Conservation (phyloP, 208 protist genomes). For the Leishmania amazonensis region DNA sequence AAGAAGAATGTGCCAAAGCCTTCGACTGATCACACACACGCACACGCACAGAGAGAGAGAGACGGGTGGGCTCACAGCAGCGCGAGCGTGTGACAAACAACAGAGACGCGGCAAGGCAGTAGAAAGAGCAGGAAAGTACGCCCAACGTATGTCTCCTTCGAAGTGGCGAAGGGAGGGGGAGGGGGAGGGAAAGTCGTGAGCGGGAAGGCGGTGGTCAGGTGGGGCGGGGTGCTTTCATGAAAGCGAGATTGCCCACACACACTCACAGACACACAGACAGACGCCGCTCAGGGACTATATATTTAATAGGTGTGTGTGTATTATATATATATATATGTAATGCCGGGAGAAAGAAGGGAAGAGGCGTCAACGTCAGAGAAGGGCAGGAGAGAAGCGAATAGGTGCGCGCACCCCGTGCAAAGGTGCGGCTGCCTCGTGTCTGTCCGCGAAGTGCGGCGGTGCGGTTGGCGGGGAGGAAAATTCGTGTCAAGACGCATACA, state of each 20-base stretch:
- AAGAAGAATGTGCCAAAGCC: not conserved
- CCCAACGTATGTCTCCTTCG: not conserved
- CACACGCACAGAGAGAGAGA: not conserved
- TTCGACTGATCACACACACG: not conserved
- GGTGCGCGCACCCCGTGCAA: not conserved
- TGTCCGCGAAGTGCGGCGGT: not conserved
- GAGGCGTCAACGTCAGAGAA: not conserved
- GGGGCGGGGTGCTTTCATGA: constrained; percentile 1
- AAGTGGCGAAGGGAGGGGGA: not conserved
- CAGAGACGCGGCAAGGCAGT: not conserved
- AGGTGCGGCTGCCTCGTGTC: not conserved
- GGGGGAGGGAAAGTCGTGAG: constrained; percentile 5
- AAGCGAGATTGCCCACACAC: constrained; percentile 6
- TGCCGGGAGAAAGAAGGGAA: not conserved
- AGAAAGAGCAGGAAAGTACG: not conserved
- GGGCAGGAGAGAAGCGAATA: not conserved
- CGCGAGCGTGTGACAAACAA: not conserved
- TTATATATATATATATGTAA: not conserved
- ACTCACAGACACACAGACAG: not conserved
- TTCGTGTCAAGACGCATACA: not conserved
- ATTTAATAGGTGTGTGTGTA: not conserved
- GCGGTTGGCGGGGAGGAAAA: too few relatives aligned
- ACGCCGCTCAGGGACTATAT: not conserved
- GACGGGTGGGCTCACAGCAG: not conserved
- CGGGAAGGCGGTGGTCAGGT: constrained; percentile 5